Conservation (phyloP, 1,139 yeast genomes). For the Pichia sp. region DNA sequence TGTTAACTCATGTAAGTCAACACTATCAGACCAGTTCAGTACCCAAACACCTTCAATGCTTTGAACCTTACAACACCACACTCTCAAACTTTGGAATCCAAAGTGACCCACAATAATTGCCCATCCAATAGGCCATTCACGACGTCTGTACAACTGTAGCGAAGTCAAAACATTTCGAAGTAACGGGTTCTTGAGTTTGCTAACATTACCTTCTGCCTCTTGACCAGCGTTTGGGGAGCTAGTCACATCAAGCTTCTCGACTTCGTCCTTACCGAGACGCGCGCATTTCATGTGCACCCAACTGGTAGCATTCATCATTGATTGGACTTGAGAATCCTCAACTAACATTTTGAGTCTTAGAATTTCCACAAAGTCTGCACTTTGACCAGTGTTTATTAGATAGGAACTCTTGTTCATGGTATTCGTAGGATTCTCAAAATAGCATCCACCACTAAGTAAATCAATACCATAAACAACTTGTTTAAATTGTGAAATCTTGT, state of each 20-base stretch:
- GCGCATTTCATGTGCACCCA: constrained; percentile 60
- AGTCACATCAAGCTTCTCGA: constrained; percentile 20
- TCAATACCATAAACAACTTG: constrained; percentile 33
- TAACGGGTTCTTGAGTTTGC: constrained; percentile 20
- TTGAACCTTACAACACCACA: constrained; percentile 61
- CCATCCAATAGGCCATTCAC: constrained; percentile 73
- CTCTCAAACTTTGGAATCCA: constrained; percentile 41
- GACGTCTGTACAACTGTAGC: constrained; percentile 49
- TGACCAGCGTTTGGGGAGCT: too few species aligned
- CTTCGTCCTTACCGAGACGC: constrained; percentile 28
- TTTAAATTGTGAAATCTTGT: constrained; percentile 31
- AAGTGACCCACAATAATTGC: constrained; percentile 43
- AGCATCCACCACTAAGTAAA: constrained; percentile 37
- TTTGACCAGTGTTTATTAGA: constrained; percentile 32
- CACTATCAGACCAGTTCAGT: constrained; percentile 39
- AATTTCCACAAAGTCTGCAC: constrained; percentile 32
- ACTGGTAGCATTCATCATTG: constrained; percentile 54
- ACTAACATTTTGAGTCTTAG: constrained; percentile 47
- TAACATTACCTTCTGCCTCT: too few species aligned
- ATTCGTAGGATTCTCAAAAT: constrained; percentile 41
- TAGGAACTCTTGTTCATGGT: constrained; percentile 31
- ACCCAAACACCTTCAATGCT: constrained; percentile 60
- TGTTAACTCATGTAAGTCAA: constrained; percentile 8
- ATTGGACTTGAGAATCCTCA: constrained; percentile 43
- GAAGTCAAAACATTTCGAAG: constrained; percentile 17